Evolutionary conservation across 2,329 filamentous ascomycete species (phyloP).

Genomic region (Monilinia fructigena): DNA sequence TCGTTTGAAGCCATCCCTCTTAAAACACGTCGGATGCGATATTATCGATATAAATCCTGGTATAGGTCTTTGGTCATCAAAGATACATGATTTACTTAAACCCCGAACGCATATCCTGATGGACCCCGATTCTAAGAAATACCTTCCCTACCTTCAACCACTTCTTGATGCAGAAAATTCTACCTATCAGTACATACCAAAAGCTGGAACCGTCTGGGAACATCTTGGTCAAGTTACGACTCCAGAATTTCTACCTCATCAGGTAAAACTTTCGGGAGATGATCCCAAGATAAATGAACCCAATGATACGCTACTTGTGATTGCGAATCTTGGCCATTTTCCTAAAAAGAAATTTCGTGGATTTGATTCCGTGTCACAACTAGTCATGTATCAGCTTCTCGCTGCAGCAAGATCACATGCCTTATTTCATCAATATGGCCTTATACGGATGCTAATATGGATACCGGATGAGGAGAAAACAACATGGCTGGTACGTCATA

Average conservation of each 20-base stretch:
- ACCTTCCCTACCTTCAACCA: conserved; percentile 59
- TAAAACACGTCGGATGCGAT: conserved; percentile 73
- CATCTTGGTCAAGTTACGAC: conserved; percentile 57
- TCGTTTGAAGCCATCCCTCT: conserved; percentile 67
- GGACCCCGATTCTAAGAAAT: conserved; percentile 64
- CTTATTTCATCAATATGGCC: conserved; percentile 72
- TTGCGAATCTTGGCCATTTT: conserved; percentile 62
- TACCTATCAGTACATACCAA: conserved; percentile 50
- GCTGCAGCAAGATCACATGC: conserved; percentile 55
- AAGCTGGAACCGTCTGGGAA: conserved; percentile 59
- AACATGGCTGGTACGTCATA: conserved; percentile 57
- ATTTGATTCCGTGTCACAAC: conserved; percentile 56
- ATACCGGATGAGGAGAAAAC: conserved; percentile 59
- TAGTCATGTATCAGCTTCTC: conserved; percentile 63
- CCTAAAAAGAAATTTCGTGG: conserved; percentile 50
- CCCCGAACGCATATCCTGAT: conserved; percentile 82
- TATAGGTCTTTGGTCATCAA: conserved; percentile 72
- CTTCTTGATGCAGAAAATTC: conserved; percentile 52
- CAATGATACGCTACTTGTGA: conserved; percentile 73
- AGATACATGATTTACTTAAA: conserved; percentile 70
- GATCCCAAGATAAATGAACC: conserved; percentile 45
- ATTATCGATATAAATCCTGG: conserved; percentile 87
- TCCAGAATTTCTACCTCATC: conserved; percentile 53
- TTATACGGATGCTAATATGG: conserved; percentile 78
- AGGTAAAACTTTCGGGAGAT: conserved; percentile 44